Evolutionary conservation across 192 early-diverging fungal genomes (phyloP).

Genomic region (Pilobolus umbonatus): DNA sequence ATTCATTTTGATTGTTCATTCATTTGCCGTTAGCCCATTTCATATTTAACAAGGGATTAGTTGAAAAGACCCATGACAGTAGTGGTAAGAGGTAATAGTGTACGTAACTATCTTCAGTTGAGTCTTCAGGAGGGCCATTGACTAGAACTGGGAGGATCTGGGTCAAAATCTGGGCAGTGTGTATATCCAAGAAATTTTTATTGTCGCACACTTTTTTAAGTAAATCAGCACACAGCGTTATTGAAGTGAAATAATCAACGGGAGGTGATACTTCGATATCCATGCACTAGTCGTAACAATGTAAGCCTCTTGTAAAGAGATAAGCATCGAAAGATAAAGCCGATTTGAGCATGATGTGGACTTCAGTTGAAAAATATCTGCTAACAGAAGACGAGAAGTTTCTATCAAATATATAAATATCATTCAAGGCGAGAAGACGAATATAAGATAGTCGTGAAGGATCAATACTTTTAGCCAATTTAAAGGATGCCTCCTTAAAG

Average conservation of each 20-base stretch:
- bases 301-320: slow-evolving; percentile 9
- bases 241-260: slow-evolving; percentile 2
- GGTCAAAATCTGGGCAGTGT: slow-evolving; percentile 11
- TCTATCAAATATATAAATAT: slow-evolving; percentile 17
- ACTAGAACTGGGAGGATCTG: slow-evolving; percentile 5
- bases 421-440: slow-evolving; percentile 12
- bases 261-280: slow-evolving; percentile 2
- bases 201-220: slow-evolving; percentile 1
- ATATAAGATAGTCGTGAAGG: slow-evolving; percentile 7
- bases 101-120: slow-evolving; percentile 10
- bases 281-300: slow-evolving; percentile 9
- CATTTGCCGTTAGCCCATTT: slow-evolving; percentile 9
- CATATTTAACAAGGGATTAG: slow-evolving; percentile 7
- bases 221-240: slow-evolving; percentile 12
- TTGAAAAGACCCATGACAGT: neutral
- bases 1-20: neutral
- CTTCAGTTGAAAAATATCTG: slow-evolving; percentile 7
- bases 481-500: slow-evolving; percentile 3
- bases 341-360: slow-evolving; percentile 6
- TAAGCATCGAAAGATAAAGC: slow-evolving; percentile 7
- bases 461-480: slow-evolving; percentile 4
- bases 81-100: slow-evolving; percentile 3
- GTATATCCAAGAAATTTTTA: slow-evolving; percentile 4
- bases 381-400: slow-evolving; percentile 10
- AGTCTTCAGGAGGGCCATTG: slow-evolving; percentile 10